Base-by-base conservation (phyloP, 2,329 filamentous ascomycete genomes). In the Helminthosporium solani region DNA sequence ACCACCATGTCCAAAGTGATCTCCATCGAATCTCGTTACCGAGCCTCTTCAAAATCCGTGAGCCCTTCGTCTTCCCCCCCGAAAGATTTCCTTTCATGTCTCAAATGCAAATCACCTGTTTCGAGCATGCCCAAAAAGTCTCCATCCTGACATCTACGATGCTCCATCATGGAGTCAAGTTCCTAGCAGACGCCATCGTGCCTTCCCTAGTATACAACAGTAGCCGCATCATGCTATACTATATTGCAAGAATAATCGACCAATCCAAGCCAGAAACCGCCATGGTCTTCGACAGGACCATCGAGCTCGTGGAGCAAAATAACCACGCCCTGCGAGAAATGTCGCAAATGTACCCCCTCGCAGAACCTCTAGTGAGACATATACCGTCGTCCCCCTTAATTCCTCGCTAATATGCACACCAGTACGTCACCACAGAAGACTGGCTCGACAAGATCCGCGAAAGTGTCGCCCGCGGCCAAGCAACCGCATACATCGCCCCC, bases 161-260 rank as follows among this genome's bases (percentile, higher is more conserved):
- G 16, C 43, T 66, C 1, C 58, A 64, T 25, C 63, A 66, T 23
- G 63, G 63, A 3, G 59, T 64, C 38, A 64, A 63, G 34, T 58
- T 64, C 27, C 60, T 66, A n/a, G 63, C 63, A 0, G 63, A 66
- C 33, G 61, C 63, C 0, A 66, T 66, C n/a, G 28, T 66, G 15
- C 63, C 63, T 2, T 64, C 61, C 0, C 63, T 65, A 14, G 63
- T 65, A 2, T 66, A 66, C 49, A 66, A 66, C 42, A 66, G 63
- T 45, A 66, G 53, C 25, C 54, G 63, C 3, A 66, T 66, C 33
- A 66, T 66, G 63, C 54, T 66, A 14, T 66, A 64, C 38, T 64
- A 66, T 20, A 65, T 65, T 16, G 63, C 63, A 5, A 49, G 58
- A 5, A 58, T 64, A 16, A 44, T 66, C 12, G 63, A 66, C 19